Percentiles rank a stretch among this genome's conserved stretches.
Evolutionary conservation across 2,329 filamentous ascomycete species (phyloP).

Genomic region (Fusarium pseudonygamai): DNA sequence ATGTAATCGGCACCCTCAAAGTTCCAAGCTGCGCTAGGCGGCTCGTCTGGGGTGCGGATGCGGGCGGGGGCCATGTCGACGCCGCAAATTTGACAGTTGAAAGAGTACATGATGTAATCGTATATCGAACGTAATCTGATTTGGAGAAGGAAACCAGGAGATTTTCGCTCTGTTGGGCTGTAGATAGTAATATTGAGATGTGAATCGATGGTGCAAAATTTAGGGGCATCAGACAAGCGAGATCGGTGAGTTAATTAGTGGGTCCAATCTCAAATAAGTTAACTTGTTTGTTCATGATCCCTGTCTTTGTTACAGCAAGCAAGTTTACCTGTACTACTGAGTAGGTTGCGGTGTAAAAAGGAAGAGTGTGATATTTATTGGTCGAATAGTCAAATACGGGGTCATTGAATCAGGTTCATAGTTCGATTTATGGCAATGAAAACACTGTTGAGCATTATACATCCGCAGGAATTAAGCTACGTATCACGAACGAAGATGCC

Average conservation of each 20-base stretch:
- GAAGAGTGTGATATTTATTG: no score
- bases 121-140: rapidly evolving
- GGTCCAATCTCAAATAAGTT: not conserved
- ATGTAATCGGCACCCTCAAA: not conserved
- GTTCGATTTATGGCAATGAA: no score
- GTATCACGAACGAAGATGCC: no score
- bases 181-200: not conserved
- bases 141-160: no score
- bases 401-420: no score
- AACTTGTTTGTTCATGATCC: not conserved
- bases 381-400: no score
- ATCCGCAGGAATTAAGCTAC: no score
- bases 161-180: rapidly evolving
- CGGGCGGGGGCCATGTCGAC: constrained; percentile 7
- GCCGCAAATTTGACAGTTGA: not conserved
- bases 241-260: not conserved
- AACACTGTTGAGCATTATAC: no score
- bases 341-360: no score
- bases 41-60: not conserved
- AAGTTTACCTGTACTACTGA: not conserved
- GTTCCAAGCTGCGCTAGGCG: not conserved
- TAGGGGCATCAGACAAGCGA: not conserved
- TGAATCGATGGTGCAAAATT: not conserved
- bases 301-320: not conserved
- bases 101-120: not conserved